Evolutionary conservation across 306 rosid genomes (phyloP).

Genomic region (Quercus berberidifolia): DNA sequence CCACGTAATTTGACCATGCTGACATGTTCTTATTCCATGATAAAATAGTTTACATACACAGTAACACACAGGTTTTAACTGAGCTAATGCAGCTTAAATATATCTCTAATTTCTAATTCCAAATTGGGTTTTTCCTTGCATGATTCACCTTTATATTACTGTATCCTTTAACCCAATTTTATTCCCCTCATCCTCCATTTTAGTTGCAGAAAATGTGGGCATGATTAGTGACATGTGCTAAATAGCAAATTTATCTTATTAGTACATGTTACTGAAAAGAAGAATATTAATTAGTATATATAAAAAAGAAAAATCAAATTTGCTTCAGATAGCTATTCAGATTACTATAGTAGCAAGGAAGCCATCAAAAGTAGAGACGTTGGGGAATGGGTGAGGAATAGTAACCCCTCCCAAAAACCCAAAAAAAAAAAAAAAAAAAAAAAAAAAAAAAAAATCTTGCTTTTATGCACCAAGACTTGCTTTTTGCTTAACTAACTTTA

Average conservation of each 20-base stretch:
- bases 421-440: background rate
- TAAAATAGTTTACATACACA: background rate
- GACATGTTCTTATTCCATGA: conserved; percentile 33
- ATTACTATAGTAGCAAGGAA: conserved; percentile 23
- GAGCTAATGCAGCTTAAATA: conserved; percentile 16
- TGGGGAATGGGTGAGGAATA: conserved; percentile 41
- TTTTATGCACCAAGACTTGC: conserved; percentile 42
- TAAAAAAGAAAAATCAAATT: background rate
- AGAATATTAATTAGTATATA: background rate
- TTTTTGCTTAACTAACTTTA: conserved; percentile 52
- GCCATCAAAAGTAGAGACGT: conserved; percentile 51
- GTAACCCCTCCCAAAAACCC: conserved; percentile 9
- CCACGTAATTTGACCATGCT: conserved; percentile 41
- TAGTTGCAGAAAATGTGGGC: background rate
- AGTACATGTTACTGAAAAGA: background rate
- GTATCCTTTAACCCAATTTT: background rate
- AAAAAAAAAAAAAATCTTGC: conserved; percentile 25
- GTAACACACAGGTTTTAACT: background rate
- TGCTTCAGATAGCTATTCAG: background rate
- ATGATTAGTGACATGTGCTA: no score
- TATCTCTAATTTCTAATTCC: background rate
- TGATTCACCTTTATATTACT: background rate
- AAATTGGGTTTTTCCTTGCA: background rate
- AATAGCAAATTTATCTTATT: no score
- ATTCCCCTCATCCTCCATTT: background rate